Evolutionary conservation across 2,329 filamentous ascomycete species (phyloP), one percentile per base, ranked within the genome.

Genomic region (Ascochyta pisi): DNA sequence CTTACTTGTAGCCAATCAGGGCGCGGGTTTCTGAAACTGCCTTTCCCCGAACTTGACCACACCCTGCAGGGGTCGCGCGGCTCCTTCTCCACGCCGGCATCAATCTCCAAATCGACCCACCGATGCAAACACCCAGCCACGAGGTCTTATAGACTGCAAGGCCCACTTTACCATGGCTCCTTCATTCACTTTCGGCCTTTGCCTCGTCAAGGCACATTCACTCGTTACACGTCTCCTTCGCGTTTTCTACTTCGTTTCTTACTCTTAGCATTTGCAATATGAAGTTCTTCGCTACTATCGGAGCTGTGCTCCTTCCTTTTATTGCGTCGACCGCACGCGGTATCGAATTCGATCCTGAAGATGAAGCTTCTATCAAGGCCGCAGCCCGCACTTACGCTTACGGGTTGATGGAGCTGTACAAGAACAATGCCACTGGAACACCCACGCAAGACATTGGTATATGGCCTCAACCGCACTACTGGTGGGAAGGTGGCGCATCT

Each of bases 401-500:
- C 49, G 68, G 71, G 23, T 58, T 76, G 62, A 73, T 75, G 69
- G 68, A 69, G 19, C 58, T 70, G n/a, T 76, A 75, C 63, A 60
- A 65, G 42, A 68, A 67, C 57, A 69, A 70, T 50, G 69, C 63
- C 35, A 64, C 69, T 6, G 58, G 44, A 37, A 53, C 59, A 34
- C 2, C 67, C 41, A 22, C 44, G 12, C 55, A 72, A 52, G 64
- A 74, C n/a, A 60, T 75, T 19, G 80, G 79, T 13, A 76, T 76
- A 39, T 74, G 78, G 38, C 75, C 78, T 5, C 66, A 70, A 29
- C 79, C 79, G 3, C 71, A 77, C 16, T 82, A 81, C 63, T 82
- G 79, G 78, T 81, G 79, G 79, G 73, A 78, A 55, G 76, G 75
- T 2, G 79, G 78, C 16, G 72, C 71, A 9, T 61, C 71, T 7